phyloP scores from a whole-genome alignment of 2,329 filamentous ascomycete species.

The Tolypocladium tundrense region DNA sequence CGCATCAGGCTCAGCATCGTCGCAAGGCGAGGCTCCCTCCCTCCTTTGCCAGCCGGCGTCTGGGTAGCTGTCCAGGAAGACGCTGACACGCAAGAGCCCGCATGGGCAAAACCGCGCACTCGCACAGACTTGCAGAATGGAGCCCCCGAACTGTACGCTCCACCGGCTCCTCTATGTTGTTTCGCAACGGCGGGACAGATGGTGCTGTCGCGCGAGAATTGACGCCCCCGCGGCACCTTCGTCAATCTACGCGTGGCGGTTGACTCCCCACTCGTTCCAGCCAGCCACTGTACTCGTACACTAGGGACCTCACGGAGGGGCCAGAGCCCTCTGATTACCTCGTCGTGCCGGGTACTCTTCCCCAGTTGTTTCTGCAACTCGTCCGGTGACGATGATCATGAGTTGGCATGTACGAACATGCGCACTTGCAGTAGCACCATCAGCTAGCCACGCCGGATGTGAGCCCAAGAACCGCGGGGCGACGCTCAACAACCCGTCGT shows the following conservation, averaged over 20 bases:
- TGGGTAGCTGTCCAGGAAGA: background rate
- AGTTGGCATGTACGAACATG: too few species aligned
- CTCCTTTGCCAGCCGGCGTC: background rate
- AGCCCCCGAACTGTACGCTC: background rate
- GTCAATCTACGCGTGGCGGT: background rate
- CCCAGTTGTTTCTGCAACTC: background rate
- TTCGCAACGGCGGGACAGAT: background rate
- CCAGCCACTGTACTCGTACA: background rate
- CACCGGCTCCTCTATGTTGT: background rate
- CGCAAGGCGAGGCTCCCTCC: background rate
- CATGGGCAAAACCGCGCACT: background rate
- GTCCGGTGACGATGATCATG: background rate
- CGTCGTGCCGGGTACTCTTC: background rate
- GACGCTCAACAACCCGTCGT: background rate
- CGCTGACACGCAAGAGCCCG: background rate
- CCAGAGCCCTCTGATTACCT: background rate
- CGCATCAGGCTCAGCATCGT: too few species aligned
- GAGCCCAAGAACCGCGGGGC: background rate
- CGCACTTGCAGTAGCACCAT: background rate
- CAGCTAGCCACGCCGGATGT: background rate
- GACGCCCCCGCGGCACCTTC: background rate
- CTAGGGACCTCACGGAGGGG: background rate
- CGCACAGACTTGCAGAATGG: background rate
- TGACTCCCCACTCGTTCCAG: background rate
- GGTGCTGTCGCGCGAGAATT: background rate